Percentiles rank a stretch among this genome's conserved stretches.
Conservation (phyloP, 257 asterid genomes). For the Solanum microdontum region DNA sequence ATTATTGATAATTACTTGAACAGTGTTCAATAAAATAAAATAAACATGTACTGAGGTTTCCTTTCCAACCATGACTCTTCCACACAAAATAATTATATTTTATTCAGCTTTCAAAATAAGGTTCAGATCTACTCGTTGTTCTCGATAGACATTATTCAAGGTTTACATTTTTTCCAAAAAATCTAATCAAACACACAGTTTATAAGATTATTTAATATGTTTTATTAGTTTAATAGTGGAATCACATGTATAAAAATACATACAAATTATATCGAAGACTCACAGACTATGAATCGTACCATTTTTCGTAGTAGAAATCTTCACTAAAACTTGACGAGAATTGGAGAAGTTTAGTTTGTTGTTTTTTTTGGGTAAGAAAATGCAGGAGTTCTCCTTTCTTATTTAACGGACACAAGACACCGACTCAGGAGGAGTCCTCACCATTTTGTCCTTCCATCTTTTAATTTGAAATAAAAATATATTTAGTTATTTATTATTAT, state of each 20-base stretch:
- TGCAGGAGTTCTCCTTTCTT: background rate
- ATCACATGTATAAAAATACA: no score
- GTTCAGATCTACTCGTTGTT: background rate
- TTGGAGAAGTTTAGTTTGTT: background rate
- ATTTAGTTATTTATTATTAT: no score
- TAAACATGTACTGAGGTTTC: background rate
- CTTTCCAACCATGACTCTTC: background rate
- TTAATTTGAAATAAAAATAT: background rate
- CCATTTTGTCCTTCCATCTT: background rate
- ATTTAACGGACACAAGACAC: background rate
- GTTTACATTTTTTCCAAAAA: no score
- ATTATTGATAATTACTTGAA: background rate
- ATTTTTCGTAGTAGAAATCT: background rate
- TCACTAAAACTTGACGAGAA: background rate
- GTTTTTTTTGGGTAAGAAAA: no score
- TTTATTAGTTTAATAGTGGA: no score
- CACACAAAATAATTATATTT: background rate
- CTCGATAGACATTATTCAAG: no score
- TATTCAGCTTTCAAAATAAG: background rate
- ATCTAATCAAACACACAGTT: background rate
- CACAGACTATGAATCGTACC: background rate
- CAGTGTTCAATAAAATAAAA: background rate
- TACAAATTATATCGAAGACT: background rate
- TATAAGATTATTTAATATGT: background rate
- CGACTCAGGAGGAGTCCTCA: background rate